Conservation (phyloP, 768 basidiomycete genomes). For the Lentinula raphanica region DNA sequence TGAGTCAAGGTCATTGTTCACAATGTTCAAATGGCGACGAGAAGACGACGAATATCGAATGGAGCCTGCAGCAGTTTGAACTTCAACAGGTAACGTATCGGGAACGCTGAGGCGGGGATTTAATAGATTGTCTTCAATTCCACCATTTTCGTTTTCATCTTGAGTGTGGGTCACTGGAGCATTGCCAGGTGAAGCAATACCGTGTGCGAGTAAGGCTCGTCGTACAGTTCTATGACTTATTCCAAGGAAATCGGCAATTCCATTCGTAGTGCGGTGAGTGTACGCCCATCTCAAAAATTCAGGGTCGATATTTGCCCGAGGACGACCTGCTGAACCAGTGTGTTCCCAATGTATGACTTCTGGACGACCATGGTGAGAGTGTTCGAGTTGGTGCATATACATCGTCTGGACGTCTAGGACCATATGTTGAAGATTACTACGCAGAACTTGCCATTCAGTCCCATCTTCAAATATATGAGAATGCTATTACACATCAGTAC, state of each 20-base stretch:
- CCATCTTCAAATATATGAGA: not conserved
- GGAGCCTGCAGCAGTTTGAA: too few relatives aligned
- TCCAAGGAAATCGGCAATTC: not conserved
- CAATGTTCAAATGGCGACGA: conserved; percentile 5
- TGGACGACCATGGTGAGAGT: not conserved
- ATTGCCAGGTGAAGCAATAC: not conserved
- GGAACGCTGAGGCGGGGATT: too few relatives aligned
- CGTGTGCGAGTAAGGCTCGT: not conserved
- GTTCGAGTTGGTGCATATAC: not conserved
- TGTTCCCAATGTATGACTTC: not conserved
- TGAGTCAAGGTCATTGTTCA: conserved; percentile 9
- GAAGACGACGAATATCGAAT: conserved; percentile 6
- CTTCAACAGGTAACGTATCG: too few relatives aligned
- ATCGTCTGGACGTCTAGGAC: not conserved
- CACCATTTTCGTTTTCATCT: too few relatives aligned
- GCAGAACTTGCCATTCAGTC: not conserved
- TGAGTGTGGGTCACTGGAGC: too few relatives aligned
- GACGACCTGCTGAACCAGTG: conserved; percentile 17
- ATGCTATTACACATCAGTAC: not conserved
- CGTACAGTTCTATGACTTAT: not conserved
- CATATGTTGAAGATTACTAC: not conserved
- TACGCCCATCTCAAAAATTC: conserved; percentile 11
- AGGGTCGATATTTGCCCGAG: conserved; percentile 18
- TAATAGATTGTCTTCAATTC: too few relatives aligned
- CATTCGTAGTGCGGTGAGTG: not conserved